Evolutionary conservation across 768 basidiomycete genomes (phyloP).

Genomic region (Boletus pseudo-olivaceus): DNA sequence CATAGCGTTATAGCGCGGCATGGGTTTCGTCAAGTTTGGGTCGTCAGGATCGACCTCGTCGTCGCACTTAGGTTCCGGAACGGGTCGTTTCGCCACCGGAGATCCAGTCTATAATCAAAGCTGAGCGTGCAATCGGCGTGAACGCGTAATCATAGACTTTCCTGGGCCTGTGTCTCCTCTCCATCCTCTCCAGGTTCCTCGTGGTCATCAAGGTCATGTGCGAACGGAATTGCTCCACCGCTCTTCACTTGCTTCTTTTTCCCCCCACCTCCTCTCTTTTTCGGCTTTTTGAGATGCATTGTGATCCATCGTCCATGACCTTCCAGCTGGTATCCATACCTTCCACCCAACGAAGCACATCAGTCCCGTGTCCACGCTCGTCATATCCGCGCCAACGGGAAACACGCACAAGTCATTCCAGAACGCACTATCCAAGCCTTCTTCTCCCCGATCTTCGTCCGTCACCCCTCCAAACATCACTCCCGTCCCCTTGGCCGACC

Average conservation of each 20-base stretch:
- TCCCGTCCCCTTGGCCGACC: conserved; percentile 65
- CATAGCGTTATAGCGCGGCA: conserved; percentile 85
- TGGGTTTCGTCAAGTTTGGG: conserved; percentile 58
- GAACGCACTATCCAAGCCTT: conserved; percentile 79
- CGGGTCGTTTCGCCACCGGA: neutral
- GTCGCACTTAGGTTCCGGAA: too few relatives aligned
- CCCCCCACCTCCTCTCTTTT: conserved; percentile 44
- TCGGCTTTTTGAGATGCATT: conserved; percentile 65
- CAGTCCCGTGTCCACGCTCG: neutral
- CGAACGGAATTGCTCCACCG: neutral
- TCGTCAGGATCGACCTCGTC: conserved; percentile 57
- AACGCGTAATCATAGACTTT: neutral
- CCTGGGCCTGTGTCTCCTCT: conserved; percentile 11
- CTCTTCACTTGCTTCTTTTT: conserved; percentile 39
- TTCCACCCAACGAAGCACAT: conserved; percentile 26
- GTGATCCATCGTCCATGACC: conserved; percentile 79
- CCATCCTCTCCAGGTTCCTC: conserved; percentile 15
- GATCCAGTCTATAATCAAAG: neutral
- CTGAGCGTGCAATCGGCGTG: neutral
- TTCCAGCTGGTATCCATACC: conserved; percentile 72
- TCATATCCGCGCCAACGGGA: too few relatives aligned
- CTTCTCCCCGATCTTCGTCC: conserved; percentile 83
- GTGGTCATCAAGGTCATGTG: conserved; percentile 2
- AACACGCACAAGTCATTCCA: conserved; percentile 68
- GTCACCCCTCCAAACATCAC: conserved; percentile 86